Evolutionary conservation across 352 stramenopile genomes (phyloP), one percentile per base, ranked within the genome.

Genomic region (Thraustochytrium sp.): DNA sequence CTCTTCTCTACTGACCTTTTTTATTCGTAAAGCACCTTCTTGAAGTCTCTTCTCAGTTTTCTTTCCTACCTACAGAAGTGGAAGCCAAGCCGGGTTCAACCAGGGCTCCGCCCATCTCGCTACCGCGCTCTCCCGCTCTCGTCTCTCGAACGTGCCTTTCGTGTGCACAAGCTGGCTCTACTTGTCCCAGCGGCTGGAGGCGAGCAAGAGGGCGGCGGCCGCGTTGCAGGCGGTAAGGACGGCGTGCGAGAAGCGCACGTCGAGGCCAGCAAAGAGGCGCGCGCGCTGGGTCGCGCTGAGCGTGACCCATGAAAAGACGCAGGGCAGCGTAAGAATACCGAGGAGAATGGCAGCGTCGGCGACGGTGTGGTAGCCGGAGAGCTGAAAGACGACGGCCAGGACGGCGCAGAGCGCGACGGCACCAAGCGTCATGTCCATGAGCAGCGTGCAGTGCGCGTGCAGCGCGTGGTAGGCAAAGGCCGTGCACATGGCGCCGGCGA

Each of bases 391-490:
- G 23, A 54, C 62, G 36, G 23, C 38, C 18, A 37, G 36, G 16
- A 54, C 62, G 38, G 37, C 62, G 53, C 51, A 37, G 44, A 75
- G 62, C 62, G 62, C 36, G 23, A 55, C 44, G 44, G 37, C 62
- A 23, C 62, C 36, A 8, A 75, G 62, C 3, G 40, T 54, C 23
- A 75, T 11, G 62, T 75, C 62, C 4, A 75, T 29, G 11, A 54
- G 36, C 18, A 75, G 44, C n/a, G 51, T 37, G 44, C 62, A 75
- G 2, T 75, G 23, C 23, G 62, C 26, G 31, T 54, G 18, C 11
- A 75, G n/a, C 36, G 40, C 62, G 40, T 75, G 62, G 62, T 75
- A 75, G 23, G 40, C 18, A n/a, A 75, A 54, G 18, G 62, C 36
- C 23, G 37, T 54, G 62, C 36, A 51, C 38, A 36, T 54, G 38